phyloP scores from a whole-genome alignment of 2,329 filamentous ascomycete genomes.

The Alternaria triticimaculans region DNA sequence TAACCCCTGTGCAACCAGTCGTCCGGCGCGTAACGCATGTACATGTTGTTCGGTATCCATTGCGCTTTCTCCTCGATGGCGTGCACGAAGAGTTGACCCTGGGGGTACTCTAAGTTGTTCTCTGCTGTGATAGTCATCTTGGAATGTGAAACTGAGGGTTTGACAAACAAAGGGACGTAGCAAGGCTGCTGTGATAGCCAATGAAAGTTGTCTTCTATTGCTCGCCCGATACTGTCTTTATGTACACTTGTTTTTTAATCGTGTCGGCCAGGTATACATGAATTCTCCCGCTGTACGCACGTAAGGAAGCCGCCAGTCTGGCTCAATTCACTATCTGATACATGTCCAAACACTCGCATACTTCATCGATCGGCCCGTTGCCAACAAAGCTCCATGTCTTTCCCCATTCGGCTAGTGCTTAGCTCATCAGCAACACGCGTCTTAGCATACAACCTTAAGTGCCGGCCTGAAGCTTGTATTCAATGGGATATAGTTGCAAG shows the following conservation, averaged over 20 bases:
- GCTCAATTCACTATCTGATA: neutral
- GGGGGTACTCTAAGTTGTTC: neutral
- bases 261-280: neutral
- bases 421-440: neutral
- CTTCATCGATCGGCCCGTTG: neutral
- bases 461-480: neutral
- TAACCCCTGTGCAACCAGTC: neutral
- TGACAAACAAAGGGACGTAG: neutral
- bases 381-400: neutral
- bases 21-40: constrained; percentile 17
- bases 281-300: neutral
- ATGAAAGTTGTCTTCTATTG: neutral
- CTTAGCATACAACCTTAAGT: neutral
- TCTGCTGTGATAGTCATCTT: neutral
- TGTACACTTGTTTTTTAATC: neutral
- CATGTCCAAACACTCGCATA: neutral
- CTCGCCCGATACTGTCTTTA: neutral
- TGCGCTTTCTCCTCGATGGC: constrained; percentile 25
- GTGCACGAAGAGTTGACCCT: constrained; percentile 10
- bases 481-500: neutral
- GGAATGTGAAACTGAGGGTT: neutral
- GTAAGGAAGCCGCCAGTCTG: neutral
- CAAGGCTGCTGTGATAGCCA: neutral
- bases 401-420: neutral
- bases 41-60: constrained; percentile 15